Base-by-base conservation (phyloP, 768 basidiomycete species). In the Amanita jacksonii region DNA sequence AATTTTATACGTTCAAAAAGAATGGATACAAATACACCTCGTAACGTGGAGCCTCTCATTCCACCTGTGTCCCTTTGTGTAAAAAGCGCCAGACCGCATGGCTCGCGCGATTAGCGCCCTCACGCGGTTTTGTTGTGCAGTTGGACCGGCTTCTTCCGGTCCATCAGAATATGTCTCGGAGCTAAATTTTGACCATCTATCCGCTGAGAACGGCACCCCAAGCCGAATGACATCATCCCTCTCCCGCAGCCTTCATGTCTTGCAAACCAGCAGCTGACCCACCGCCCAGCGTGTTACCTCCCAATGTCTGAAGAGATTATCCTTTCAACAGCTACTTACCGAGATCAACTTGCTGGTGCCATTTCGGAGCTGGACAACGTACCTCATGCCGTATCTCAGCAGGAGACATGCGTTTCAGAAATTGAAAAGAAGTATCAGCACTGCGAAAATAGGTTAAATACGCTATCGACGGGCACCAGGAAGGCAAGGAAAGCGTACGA, bases 401-500 rank as follows among this genome's bases (percentile, higher is more conserved):
- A 73, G 45, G 41, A 43, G 1, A 49, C 46, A 9, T 66, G 66
- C 47, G 49, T 71, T 49, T 50, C 48, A 32, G 65, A 66, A 32
- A 53, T 70, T 4, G 56, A 66, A 46, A 40, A 8, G 5, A 57
- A 63, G 48, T 20, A 64, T 15, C 39, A 43, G 2, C 41, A 46
- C 8, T 55, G 58, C 20, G 50, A 56, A 25, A 50, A 50, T 40
- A 58, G 45, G 43, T 49, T 69, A 20, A 50, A 50, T 36, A 51
- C 49, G 19, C 54, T 69, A 15, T 54, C 55, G 9, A 56, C 59
- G 43, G 63, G 61, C 47, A 72, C 70, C 13, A 67, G 59, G 49
- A 72, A 70, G 48, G 68, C 70, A 50, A 49, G 67, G 40, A 67
- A 67, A 52, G 69, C 67, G 43, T 67, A 73, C 51, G 62, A 65